phyloP scores from a whole-genome alignment of 495 filamentous ascomycete species.

The Daldinia concentrica region DNA sequence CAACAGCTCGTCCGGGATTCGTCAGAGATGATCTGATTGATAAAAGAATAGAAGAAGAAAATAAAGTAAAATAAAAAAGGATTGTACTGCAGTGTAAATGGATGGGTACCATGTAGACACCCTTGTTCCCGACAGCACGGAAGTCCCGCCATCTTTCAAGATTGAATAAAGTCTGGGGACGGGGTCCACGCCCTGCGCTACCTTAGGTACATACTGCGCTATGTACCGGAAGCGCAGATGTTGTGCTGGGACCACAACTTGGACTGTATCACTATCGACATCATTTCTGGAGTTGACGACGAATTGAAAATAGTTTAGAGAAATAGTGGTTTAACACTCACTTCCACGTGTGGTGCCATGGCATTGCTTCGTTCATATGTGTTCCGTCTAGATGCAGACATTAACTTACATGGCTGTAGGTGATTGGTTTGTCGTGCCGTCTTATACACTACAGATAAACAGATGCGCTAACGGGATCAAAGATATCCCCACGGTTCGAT shows the following conservation, averaged over 20 bases:
- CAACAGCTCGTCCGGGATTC: constrained; percentile 18
- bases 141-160: constrained; percentile 38
- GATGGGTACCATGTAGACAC: constrained; percentile 22
- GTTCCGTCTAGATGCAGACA: constrained; percentile 25
- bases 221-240: constrained; percentile 34
- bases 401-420: constrained; percentile 36
- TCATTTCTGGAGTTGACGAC: constrained; percentile 21
- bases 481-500: constrained; percentile 6
- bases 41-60: background rate
- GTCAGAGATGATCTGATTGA: constrained; percentile 21
- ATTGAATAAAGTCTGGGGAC: constrained; percentile 39
- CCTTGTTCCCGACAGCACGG: constrained; percentile 40
- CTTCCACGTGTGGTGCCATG: constrained; percentile 28
- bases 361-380: constrained; percentile 28
- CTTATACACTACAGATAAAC: constrained; percentile 5
- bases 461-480: constrained; percentile 7
- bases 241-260: constrained; percentile 27
- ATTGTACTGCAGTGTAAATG: background rate
- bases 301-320: constrained; percentile 19
- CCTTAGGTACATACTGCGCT: constrained; percentile 24
- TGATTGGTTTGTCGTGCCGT: constrained; percentile 32
- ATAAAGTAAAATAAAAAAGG: background rate
- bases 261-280: constrained; percentile 16
- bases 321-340: constrained; percentile 19
- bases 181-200: constrained; percentile 26